A percentile compares a stretch with the other conserved stretches of the same genome.
Conservation (phyloP, 2,329 filamentous ascomycete genomes). For the Ramularia collo-cygni region DNA sequence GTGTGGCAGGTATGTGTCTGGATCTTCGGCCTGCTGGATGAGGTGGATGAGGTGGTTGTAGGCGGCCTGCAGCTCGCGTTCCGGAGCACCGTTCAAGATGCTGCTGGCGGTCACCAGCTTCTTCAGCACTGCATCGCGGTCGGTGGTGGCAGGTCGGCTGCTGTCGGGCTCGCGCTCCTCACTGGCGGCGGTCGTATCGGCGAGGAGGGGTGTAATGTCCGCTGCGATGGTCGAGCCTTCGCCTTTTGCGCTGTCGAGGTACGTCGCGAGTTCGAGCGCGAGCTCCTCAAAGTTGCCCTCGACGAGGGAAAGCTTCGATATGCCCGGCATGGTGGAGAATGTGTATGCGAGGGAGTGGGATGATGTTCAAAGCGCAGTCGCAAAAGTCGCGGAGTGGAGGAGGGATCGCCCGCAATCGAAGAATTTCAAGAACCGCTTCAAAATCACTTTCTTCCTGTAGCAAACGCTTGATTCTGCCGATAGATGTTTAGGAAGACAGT, state of each 20-base stretch:
- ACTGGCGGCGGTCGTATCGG: slow-evolving; percentile 28
- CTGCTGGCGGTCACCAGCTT: slow-evolving; percentile 77
- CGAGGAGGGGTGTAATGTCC: slow-evolving; percentile 64
- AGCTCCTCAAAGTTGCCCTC: slow-evolving; percentile 93
- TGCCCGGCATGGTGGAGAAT: slow-evolving; percentile 50
- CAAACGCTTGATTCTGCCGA: no score
- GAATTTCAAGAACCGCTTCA: neutral
- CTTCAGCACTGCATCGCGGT: slow-evolving; percentile 79
- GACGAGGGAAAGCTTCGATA: slow-evolving; percentile 61
- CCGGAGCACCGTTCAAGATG: slow-evolving; percentile 74
- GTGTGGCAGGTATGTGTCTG: slow-evolving; percentile 76
- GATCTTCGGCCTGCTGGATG: slow-evolving; percentile 75
- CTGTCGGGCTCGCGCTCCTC: slow-evolving; percentile 40
- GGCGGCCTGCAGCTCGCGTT: slow-evolving; percentile 93
- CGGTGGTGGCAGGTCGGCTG: slow-evolving; percentile 45
- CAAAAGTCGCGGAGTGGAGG: neutral
- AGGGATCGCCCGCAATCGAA: neutral
- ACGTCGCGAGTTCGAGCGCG: slow-evolving; percentile 88
- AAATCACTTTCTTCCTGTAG: no score
- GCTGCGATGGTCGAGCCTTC: slow-evolving; percentile 50
- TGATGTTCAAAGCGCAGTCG: no score
- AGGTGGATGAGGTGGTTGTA: slow-evolving; percentile 97
- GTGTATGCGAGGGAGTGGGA: neutral
- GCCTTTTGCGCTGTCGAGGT: slow-evolving; percentile 72
- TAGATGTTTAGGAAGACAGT: no score